phyloP scores from a whole-genome alignment of 768 basidiomycete species.

The Naganishia antarctica region DNA sequence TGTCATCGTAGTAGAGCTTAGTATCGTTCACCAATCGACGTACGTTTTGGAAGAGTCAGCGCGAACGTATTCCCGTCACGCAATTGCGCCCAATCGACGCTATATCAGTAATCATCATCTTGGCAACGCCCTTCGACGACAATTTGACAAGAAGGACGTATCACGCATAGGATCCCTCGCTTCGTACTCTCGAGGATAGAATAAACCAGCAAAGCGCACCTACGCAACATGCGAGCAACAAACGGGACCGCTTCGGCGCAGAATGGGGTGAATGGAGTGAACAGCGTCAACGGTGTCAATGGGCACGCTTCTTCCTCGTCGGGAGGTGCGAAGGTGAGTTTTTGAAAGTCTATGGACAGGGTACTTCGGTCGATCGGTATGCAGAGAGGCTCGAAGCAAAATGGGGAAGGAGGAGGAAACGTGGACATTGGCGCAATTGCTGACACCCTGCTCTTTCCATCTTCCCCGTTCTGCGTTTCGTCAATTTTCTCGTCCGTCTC shows the following conservation, averaged over 20 bases:
- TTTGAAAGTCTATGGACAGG: no score
- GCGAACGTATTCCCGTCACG: no score
- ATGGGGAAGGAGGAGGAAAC: not conserved
- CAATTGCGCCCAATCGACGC: not conserved
- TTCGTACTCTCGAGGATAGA: no score
- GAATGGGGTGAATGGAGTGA: slow-evolving; percentile 8
- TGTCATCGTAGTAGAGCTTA: no score
- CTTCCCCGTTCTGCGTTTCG: not conserved
- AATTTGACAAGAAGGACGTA: no score
- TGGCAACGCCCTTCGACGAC: not conserved
- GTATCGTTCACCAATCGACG: no score
- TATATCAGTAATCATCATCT: slow-evolving; percentile 12
- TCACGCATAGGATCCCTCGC: no score
- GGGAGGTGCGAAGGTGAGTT: slow-evolving; percentile 10
- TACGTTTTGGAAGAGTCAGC: no score
- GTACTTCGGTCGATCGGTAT: no score
- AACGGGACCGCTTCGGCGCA: not conserved
- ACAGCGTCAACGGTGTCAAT: no score
- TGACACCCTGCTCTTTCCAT: not conserved
- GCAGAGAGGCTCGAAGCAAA: no score
- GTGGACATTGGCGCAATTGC: not conserved
- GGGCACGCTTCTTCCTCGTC: not conserved
- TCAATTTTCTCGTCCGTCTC: not conserved
- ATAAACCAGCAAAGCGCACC: no score
- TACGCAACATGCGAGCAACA: slow-evolving; percentile 5